phyloP scores from a whole-genome alignment of 176 grass and related monocot genomes.

The Oryza punctata region DNA sequence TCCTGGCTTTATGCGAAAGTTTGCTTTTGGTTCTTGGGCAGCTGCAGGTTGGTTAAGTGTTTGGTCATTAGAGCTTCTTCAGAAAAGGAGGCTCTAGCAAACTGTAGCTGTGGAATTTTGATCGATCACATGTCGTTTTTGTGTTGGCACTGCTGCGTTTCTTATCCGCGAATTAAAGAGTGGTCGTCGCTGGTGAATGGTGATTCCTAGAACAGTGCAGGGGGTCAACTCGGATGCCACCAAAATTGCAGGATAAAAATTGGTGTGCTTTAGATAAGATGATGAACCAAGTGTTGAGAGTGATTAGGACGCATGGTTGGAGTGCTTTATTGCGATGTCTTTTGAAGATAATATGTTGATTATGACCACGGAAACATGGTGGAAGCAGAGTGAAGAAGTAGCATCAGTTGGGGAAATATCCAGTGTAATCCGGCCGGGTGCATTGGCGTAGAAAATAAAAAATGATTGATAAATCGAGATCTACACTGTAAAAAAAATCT shows the following conservation, averaged over 20 bases:
- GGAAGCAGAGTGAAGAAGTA: background rate
- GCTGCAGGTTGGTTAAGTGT: slow-evolving; percentile 21
- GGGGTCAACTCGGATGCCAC: slow-evolving; percentile 8
- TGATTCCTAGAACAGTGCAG: background rate
- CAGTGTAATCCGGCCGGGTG: background rate
- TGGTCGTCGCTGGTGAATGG: background rate
- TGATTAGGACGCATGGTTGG: background rate
- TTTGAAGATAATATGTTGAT: background rate
- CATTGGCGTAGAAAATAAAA: background rate
- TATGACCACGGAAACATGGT: background rate
- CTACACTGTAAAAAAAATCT: background rate
- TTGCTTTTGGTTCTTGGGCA: background rate
- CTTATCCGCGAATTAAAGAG: slow-evolving; percentile 27
- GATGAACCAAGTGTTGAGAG: background rate
- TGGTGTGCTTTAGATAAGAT: background rate
- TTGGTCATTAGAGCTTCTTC: background rate
- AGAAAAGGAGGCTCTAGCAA: background rate
- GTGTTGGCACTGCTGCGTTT: background rate
- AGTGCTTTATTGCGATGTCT: background rate
- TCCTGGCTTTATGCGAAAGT: background rate
- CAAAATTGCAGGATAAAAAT: background rate
- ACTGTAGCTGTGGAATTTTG: background rate
- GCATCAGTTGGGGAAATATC: background rate
- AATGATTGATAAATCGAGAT: background rate
- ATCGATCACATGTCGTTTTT: background rate